Conservation (phyloP, 768 basidiomycete species). For the Pleurotus salmoneostramineus region DNA sequence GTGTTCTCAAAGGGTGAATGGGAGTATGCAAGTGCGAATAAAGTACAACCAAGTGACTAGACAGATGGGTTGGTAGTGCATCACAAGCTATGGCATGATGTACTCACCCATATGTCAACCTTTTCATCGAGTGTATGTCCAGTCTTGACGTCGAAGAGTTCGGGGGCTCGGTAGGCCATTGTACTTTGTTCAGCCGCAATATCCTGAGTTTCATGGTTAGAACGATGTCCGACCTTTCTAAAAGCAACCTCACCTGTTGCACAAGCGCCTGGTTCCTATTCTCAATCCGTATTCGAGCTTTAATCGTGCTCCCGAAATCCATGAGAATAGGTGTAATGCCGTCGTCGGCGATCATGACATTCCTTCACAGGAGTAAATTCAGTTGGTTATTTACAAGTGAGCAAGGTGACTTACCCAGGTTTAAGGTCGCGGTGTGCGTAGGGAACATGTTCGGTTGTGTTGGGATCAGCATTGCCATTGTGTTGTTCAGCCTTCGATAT, state of each 20-base stretch:
- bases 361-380: constrained; percentile 42
- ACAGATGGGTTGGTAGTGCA: too few relatives aligned
- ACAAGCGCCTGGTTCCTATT: constrained; percentile 83
- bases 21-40: constrained; percentile 92
- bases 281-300: constrained; percentile 79
- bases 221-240: background rate
- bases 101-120: constrained; percentile 93
- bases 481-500: constrained; percentile 36
- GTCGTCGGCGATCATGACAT: constrained; percentile 96
- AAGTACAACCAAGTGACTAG: constrained; percentile 92
- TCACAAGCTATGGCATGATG: too few relatives aligned
- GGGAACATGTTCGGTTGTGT: constrained; percentile 60
- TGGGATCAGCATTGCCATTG: constrained; percentile 29
- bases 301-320: constrained; percentile 94
- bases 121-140: constrained; percentile 85
- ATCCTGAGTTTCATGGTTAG: constrained; percentile 45
- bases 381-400: background rate
- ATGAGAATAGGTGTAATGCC: constrained; percentile 86
- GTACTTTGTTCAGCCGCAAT: constrained; percentile 97
- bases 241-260: constrained; percentile 61
- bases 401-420: constrained; percentile 65
- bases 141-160: constrained; percentile 96
- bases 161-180: constrained; percentile 98
- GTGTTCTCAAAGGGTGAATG: constrained; percentile 95
- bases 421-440: constrained; percentile 98